These are phyloP conservation scores for Chytriomyces confervae DNA, from an alignment of 192 early-diverging fungal genomes.

Conservation along the genomic window DNA sequence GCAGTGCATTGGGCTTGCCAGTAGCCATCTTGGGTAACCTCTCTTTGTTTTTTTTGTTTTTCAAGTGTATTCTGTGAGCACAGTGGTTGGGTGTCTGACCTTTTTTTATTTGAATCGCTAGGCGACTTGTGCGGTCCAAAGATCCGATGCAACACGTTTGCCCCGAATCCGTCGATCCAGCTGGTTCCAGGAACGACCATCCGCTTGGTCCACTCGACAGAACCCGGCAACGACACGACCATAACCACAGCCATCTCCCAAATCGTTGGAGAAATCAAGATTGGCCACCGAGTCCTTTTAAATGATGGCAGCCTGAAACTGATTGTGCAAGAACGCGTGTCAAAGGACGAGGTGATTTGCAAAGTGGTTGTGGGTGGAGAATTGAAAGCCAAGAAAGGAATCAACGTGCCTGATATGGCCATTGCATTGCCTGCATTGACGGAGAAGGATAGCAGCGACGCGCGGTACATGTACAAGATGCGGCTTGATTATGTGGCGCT, in stretches of 20 bases:
- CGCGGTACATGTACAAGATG: slow-evolving; percentile 51
- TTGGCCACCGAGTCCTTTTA: slow-evolving; percentile 58
- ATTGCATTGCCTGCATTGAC: slow-evolving; percentile 60
- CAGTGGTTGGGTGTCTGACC: background rate
- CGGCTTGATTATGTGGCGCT: slow-evolving; percentile 60
- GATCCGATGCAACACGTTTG: slow-evolving; percentile 61
- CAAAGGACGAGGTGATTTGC: slow-evolving; percentile 47
- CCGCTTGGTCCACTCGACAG: slow-evolving; percentile 40
- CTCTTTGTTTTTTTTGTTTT: background rate
- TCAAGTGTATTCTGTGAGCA: too few relatives aligned
- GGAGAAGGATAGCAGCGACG: slow-evolving; percentile 61
- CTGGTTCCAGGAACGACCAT: slow-evolving; percentile 36
- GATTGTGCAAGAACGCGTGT: slow-evolving; percentile 48
- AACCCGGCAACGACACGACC: slow-evolving; percentile 41
- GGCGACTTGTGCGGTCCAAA: slow-evolving; percentile 63
- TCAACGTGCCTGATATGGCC: slow-evolving; percentile 62
- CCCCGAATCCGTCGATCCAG: slow-evolving; percentile 48
- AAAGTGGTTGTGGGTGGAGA: slow-evolving; percentile 55
- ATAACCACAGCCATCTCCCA: slow-evolving; percentile 54
- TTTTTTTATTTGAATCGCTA: slow-evolving; percentile 17
- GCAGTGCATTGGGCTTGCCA: slow-evolving; percentile 46
- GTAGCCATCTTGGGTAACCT: slow-evolving; percentile 55
- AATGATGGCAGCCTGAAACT: slow-evolving; percentile 59
- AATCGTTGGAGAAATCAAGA: slow-evolving; percentile 51
- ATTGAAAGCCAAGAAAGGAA: slow-evolving; percentile 61